These are phyloP conservation scores for Ophiocordyceps camponoti-rufipedis DNA, from an alignment of 2,329 filamentous ascomycete species.

Conservation along the genomic window DNA sequence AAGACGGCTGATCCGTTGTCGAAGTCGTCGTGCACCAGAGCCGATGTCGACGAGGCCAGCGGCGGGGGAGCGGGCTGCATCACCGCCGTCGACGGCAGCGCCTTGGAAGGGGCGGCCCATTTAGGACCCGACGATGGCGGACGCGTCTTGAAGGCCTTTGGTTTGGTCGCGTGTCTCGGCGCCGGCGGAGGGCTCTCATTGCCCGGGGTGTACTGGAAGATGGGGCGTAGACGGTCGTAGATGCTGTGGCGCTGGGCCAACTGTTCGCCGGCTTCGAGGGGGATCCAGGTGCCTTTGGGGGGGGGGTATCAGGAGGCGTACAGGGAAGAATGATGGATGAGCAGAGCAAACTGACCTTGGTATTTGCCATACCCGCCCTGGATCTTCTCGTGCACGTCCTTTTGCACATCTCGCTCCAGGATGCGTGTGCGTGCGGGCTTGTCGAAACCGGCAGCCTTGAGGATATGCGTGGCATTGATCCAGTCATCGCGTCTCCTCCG, in stretches of 20 bases:
- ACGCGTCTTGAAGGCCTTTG: constrained; percentile 47
- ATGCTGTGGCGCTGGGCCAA: constrained; percentile 79
- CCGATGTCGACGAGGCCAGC: constrained; percentile 5
- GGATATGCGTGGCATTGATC: constrained; percentile 98
- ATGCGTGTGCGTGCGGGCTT: constrained; percentile 92
- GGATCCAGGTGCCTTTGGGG: constrained; percentile 98
- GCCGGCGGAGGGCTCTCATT: constrained; percentile 81
- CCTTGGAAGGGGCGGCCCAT: constrained; percentile 19
- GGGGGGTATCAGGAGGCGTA: too few species aligned
- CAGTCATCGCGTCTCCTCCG: constrained; percentile 81
- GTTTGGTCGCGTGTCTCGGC: constrained; percentile 79
- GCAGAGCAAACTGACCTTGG: constrained; percentile 31
- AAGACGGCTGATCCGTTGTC: constrained; percentile 44
- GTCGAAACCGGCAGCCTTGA: constrained; percentile 93
- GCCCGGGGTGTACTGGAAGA: constrained; percentile 79
- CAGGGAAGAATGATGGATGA: too few species aligned
- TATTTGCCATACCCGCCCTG: constrained; percentile 98
- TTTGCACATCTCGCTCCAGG: constrained; percentile 90
- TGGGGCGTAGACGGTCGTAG: constrained; percentile 63
- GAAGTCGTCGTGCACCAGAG: constrained; percentile 34
- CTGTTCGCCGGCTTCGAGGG: constrained; percentile 59
- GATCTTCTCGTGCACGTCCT: constrained; percentile 91
- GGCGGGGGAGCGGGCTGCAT: constrained; percentile 1
- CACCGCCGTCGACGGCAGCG: neutral
- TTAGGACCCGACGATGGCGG: constrained; percentile 32